These are phyloP conservation scores for Eucalyptus decipiens DNA, from an alignment of 345 rosid genomes.

Conservation along the genomic window DNA sequence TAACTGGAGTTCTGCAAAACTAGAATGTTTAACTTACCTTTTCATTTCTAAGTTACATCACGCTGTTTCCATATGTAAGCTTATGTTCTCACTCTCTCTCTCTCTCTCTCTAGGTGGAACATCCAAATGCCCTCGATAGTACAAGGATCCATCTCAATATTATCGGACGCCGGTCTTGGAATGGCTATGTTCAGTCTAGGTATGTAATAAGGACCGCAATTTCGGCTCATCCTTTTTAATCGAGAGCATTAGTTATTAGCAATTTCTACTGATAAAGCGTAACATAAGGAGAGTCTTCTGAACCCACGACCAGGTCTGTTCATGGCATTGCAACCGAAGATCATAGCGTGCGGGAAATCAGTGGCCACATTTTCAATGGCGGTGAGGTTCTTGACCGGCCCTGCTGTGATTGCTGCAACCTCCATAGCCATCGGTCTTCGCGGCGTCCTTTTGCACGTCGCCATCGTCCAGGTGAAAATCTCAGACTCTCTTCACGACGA, in stretches of 20 bases:
- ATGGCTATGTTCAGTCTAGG: slow-evolving; percentile 94
- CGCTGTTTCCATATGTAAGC: neutral
- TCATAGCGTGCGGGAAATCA: slow-evolving; percentile 72
- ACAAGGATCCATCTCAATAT: slow-evolving; percentile 55
- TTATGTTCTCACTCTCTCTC: neutral
- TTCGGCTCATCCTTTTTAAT: neutral
- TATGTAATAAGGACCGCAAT: neutral
- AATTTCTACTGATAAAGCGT: neutral
- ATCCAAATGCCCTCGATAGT: slow-evolving; percentile 64
- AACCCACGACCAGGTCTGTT: slow-evolving; percentile 36
- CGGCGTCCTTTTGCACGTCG: slow-evolving; percentile 60
- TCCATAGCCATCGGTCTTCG: slow-evolving; percentile 72
- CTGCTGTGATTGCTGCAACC: slow-evolving; percentile 83
- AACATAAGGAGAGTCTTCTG: neutral
- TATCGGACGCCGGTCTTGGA: slow-evolving; percentile 76
- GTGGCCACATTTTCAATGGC: slow-evolving; percentile 82
- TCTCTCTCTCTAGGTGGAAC: slow-evolving; percentile 32
- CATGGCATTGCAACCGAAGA: slow-evolving; percentile 81
- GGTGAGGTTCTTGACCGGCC: slow-evolving; percentile 70
- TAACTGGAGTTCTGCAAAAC: neutral
- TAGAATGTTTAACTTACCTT: neutral
- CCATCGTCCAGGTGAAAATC: slow-evolving; percentile 60
- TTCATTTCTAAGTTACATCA: neutral
- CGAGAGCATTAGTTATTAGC: neutral
- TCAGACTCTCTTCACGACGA: neutral